phyloP scores from a whole-genome alignment of 371 early-diverging fungal genomes.

The Mycotypha africana region DNA sequence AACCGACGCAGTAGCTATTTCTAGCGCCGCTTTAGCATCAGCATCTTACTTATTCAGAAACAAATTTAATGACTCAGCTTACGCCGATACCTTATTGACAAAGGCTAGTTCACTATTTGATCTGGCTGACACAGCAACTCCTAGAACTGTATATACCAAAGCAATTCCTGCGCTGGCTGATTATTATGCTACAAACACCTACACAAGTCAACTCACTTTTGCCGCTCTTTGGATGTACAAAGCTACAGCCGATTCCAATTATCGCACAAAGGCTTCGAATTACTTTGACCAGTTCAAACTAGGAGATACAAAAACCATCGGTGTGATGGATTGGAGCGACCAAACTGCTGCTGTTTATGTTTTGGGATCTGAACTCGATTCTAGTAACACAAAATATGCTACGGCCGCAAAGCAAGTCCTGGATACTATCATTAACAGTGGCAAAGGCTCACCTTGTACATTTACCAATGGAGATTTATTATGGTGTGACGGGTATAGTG shows the following conservation, averaged over 20 bases:
- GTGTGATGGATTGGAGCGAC: slow-evolving; percentile 51
- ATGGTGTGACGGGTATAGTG: slow-evolving; percentile 48
- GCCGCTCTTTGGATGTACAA: slow-evolving; percentile 62
- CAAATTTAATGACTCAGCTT: slow-evolving; percentile 43
- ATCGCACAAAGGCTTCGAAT: slow-evolving; percentile 40
- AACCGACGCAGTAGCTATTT: slow-evolving; percentile 55
- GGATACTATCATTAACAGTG: slow-evolving; percentile 19
- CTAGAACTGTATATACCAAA: slow-evolving; percentile 46
- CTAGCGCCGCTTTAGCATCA: slow-evolving; percentile 60
- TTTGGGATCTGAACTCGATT: slow-evolving; percentile 45
- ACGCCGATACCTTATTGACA: slow-evolving; percentile 24
- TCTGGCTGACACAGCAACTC: slow-evolving; percentile 47
- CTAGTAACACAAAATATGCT: slow-evolving; percentile 30
- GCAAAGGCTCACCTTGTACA: slow-evolving; percentile 31
- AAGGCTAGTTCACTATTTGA: slow-evolving; percentile 42
- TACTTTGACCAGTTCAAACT: slow-evolving; percentile 41
- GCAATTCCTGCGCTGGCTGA: slow-evolving; percentile 33
- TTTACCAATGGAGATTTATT: slow-evolving; percentile 52
- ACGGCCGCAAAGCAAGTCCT: slow-evolving; percentile 29
- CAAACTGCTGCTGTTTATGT: slow-evolving; percentile 46
- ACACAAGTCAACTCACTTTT: slow-evolving; percentile 50
- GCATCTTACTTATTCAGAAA: slow-evolving; percentile 50
- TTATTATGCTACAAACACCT: slow-evolving; percentile 41
- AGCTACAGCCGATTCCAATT: slow-evolving; percentile 39
- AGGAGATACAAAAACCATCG: not conserved